phyloP scores from a whole-genome alignment of 345 rosid genomes.

The Brassica rapa region DNA sequence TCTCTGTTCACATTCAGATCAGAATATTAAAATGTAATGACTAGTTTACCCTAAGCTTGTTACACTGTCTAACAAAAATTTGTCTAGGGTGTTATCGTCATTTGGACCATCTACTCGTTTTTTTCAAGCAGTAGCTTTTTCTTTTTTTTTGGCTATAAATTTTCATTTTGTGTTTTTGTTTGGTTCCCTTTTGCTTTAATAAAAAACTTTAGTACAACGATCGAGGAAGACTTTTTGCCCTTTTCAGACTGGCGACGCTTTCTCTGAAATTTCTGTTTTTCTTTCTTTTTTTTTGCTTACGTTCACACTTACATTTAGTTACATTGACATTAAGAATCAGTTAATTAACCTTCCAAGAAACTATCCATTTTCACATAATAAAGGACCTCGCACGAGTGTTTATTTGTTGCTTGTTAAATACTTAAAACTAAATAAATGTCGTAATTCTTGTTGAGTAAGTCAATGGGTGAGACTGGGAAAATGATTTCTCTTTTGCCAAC shows the following conservation, averaged over 20 bases:
- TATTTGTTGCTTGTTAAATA: neutral
- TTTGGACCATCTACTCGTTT: neutral
- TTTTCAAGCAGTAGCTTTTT: neutral
- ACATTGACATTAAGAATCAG: constrained; percentile 1
- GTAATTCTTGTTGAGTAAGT: constrained; percentile 9
- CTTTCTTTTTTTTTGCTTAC: constrained; percentile 2
- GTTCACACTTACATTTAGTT: constrained; percentile 15
- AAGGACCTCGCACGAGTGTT: constrained; percentile 18
- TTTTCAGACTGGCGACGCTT: constrained; percentile 37
- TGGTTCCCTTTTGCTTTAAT: constrained; percentile 28
- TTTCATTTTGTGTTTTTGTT: constrained; percentile 35
- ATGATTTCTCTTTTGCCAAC: constrained; percentile 35
- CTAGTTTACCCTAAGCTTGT: constrained; percentile 7
- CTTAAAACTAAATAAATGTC: neutral
- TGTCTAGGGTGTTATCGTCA: constrained; percentile 21
- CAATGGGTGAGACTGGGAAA: constrained; percentile 17
- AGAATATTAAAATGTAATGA: neutral
- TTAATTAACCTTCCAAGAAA: neutral
- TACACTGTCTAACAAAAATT: neutral
- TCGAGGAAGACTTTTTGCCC: constrained; percentile 35
- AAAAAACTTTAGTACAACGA: constrained; percentile 25
- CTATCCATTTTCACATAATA: neutral
- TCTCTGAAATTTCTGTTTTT: constrained; percentile 25
- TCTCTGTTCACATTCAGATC: constrained; percentile 28
- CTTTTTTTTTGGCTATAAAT: neutral